These are phyloP conservation scores for Zoysia japonica DNA, from an alignment of 176 grass and related monocot species.

Conservation along the genomic window DNA sequence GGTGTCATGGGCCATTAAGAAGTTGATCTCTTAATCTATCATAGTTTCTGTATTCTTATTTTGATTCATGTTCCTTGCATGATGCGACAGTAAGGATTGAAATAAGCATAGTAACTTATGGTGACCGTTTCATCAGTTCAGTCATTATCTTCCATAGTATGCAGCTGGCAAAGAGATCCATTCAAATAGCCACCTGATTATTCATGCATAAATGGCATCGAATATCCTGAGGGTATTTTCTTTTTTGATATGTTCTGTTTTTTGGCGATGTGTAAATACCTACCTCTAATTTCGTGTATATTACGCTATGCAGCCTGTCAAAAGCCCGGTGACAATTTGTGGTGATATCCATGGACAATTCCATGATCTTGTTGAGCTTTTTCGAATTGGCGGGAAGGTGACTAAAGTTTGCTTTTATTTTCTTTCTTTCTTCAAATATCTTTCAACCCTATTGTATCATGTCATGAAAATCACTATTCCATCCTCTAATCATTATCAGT, in stretches of 20 bases:
- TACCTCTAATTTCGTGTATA: slow-evolving; percentile 19
- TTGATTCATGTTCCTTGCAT: neutral
- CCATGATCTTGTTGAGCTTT: slow-evolving; percentile 84
- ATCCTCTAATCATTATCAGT: neutral
- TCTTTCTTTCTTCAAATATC: neutral
- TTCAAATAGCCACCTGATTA: neutral
- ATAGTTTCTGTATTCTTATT: slow-evolving; percentile 1
- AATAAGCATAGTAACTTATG: slow-evolving; percentile 12
- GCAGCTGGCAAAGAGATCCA: neutral
- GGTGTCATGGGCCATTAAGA: neutral
- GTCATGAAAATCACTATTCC: too few species aligned
- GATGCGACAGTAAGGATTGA: slow-evolving; percentile 8
- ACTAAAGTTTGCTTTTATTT: slow-evolving; percentile 2
- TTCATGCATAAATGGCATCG: neutral
- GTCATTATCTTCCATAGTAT: neutral
- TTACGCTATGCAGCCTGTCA: slow-evolving; percentile 63
- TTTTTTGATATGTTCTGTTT: too few species aligned
- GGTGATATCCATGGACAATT: slow-evolving; percentile 95
- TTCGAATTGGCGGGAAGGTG: slow-evolving; percentile 83
- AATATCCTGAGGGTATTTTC: neutral
- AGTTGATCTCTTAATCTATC: slow-evolving; percentile 2
- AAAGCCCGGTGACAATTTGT: slow-evolving; percentile 81
- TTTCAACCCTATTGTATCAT: neutral
- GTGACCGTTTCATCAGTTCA: slow-evolving; percentile 3
- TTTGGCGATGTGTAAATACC: neutral